Percentiles rank a stretch among this genome's conserved stretches.
Conservation (phyloP, 129 eudicot genomes). For the Solidago caesia region DNA sequence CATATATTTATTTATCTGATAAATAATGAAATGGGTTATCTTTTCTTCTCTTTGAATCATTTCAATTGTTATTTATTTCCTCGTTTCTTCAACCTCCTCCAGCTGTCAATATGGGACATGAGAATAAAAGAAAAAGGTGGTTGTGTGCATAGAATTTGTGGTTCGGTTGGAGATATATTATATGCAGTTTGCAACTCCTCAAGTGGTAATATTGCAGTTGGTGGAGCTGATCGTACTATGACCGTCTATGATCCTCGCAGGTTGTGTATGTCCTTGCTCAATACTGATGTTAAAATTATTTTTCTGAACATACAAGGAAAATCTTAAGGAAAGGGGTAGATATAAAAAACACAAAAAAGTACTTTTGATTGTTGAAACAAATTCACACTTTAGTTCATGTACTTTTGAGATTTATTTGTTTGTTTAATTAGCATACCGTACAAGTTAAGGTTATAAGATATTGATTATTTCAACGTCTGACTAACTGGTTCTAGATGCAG, state of each 20-base stretch:
- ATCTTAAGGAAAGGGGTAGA: no score
- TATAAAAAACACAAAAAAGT: no score
- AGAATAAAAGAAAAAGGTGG: conserved; percentile 80
- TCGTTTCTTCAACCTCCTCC: conserved; percentile 13
- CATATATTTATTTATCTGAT: not conserved
- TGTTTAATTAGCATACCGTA: no score
- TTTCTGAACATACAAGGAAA: not conserved
- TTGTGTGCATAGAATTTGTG: conserved; percentile 68
- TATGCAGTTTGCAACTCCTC: conserved; percentile 69
- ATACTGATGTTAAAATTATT: not conserved
- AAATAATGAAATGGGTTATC: not conserved
- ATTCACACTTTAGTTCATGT: no score
- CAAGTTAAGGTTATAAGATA: not conserved
- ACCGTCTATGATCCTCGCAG: conserved; percentile 88
- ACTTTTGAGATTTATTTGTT: no score
- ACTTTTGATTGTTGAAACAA: no score
- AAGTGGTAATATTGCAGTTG: conserved; percentile 69
- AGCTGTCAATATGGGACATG: conserved; percentile 77
- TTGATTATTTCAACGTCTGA: not conserved
- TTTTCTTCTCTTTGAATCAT: not conserved
- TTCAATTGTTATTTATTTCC: conserved; percentile 4
- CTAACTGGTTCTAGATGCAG: not conserved
- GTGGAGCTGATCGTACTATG: conserved; percentile 83
- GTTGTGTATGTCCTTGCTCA: conserved; percentile 25
- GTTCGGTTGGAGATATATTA: conserved; percentile 67